Conservation (phyloP, 441 rosid genomes). For the Croton laevigatus region DNA sequence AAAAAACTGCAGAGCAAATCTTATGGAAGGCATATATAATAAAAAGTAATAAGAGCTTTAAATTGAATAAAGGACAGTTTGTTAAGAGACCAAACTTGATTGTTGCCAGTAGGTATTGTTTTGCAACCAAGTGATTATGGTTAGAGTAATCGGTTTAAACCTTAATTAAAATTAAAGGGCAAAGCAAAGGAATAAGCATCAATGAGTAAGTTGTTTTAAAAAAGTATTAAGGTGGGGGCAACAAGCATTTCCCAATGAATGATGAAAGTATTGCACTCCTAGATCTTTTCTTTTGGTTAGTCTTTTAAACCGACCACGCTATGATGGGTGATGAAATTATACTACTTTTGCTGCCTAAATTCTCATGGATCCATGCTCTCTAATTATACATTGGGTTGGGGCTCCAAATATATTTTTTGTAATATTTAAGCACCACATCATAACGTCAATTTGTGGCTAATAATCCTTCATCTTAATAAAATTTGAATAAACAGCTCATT, state of each 20-base stretch:
- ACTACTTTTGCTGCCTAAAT: slow-evolving; percentile 19
- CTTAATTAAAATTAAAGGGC: neutral
- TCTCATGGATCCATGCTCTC: slow-evolving; percentile 16
- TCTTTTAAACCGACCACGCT: slow-evolving; percentile 26
- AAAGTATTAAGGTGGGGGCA: slow-evolving; percentile 27
- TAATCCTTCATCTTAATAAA: neutral
- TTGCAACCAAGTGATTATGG: slow-evolving; percentile 22
- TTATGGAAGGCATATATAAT: neutral
- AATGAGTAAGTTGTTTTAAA: too few relatives aligned
- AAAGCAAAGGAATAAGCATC: slow-evolving; percentile 10
- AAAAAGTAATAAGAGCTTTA: slow-evolving; percentile 16
- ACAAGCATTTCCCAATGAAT: slow-evolving; percentile 29
- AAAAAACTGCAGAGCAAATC: slow-evolving; percentile 13
- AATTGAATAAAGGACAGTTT: slow-evolving; percentile 32
- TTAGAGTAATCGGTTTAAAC: slow-evolving; percentile 4
- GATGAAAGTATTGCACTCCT: slow-evolving; percentile 38
- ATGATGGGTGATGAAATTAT: slow-evolving; percentile 26
- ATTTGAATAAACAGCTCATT: too few relatives aligned
- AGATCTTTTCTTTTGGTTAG: slow-evolving; percentile 15
- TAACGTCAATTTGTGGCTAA: neutral
- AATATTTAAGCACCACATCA: slow-evolving; percentile 18
- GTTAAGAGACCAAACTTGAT: slow-evolving; percentile 22
- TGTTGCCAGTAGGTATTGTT: slow-evolving; percentile 17
- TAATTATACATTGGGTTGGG: slow-evolving; percentile 13
- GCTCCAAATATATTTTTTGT: slow-evolving; percentile 18